phyloP scores from a whole-genome alignment of 2,329 filamentous ascomycete genomes.

The Aspergillus sp. region DNA sequence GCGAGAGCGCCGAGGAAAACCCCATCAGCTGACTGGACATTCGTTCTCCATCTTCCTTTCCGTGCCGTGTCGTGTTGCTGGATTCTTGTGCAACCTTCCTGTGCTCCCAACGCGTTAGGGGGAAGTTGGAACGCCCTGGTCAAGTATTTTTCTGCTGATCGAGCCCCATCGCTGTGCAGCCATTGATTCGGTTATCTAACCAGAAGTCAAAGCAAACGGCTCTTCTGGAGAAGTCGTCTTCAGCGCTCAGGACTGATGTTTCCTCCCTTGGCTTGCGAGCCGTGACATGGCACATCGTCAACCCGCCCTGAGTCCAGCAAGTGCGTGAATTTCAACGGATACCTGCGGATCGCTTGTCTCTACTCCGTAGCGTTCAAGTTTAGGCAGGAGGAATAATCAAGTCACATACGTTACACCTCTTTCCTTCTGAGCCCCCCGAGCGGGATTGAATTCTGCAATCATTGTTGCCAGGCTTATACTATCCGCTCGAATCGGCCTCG shows the following conservation, averaged over 20 bases:
- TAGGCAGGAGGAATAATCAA: slow-evolving; percentile 12
- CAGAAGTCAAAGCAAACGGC: background rate
- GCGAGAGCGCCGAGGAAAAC: background rate
- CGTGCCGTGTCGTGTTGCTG: slow-evolving; percentile 5
- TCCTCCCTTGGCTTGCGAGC: background rate
- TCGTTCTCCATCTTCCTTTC: slow-evolving; percentile 1
- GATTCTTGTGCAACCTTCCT: slow-evolving; percentile 14
- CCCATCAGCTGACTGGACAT: slow-evolving; percentile 4
- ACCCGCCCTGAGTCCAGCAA: slow-evolving; percentile 27
- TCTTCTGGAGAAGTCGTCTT: background rate
- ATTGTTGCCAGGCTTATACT: background rate
- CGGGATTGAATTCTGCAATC: background rate
- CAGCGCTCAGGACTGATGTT: background rate
- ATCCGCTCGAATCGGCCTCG: background rate
- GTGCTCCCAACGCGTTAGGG: background rate
- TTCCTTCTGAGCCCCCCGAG: background rate
- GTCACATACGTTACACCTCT: slow-evolving; percentile 11
- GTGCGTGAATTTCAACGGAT: slow-evolving; percentile 36
- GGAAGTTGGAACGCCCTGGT: background rate
- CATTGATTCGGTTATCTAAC: background rate
- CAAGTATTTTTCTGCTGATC: background rate
- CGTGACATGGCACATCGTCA: slow-evolving; percentile 16
- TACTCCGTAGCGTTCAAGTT: slow-evolving; percentile 10
- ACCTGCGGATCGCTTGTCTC: slow-evolving; percentile 31
- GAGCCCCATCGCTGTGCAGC: background rate